phyloP scores from a whole-genome alignment of 345 rosid genomes.

The Citrus unshiu region DNA sequence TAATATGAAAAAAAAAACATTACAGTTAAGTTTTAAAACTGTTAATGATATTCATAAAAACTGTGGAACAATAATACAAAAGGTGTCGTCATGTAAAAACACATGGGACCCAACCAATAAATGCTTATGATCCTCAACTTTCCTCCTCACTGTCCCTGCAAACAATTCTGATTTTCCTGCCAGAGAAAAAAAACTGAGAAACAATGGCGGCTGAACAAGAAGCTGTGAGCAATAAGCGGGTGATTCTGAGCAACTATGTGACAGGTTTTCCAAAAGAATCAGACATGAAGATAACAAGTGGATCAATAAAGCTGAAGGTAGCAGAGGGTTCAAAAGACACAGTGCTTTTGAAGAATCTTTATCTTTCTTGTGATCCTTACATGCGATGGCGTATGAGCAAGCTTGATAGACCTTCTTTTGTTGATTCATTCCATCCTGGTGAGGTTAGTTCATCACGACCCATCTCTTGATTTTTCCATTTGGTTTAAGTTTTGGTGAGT shows the following conservation, averaged over 20 bases:
- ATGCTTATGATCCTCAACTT: too few species aligned
- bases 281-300: too few species aligned
- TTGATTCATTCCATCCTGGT: conserved; percentile 22
- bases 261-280: too few species aligned
- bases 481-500: not conserved
- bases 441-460: conserved; percentile 9
- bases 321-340: conserved; percentile 18
- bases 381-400: conserved; percentile 38
- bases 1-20: too few species aligned
- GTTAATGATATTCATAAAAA: too few species aligned
- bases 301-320: conserved; percentile 18
- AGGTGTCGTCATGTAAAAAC: too few species aligned
- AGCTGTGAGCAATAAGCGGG: conserved; percentile 33
- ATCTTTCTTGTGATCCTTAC: conserved; percentile 54
- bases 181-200: not conserved
- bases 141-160: too few species aligned
- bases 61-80: too few species aligned
- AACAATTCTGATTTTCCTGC: too few species aligned
- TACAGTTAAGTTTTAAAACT: too few species aligned
- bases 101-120: too few species aligned
- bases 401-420: conserved; percentile 8
- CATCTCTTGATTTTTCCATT: not conserved
- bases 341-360: conserved; percentile 40
- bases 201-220: conserved; percentile 9
- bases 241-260: too few species aligned